Conservation (phyloP, 2,329 filamentous ascomycete species). For the Dendryphion nanum region DNA sequence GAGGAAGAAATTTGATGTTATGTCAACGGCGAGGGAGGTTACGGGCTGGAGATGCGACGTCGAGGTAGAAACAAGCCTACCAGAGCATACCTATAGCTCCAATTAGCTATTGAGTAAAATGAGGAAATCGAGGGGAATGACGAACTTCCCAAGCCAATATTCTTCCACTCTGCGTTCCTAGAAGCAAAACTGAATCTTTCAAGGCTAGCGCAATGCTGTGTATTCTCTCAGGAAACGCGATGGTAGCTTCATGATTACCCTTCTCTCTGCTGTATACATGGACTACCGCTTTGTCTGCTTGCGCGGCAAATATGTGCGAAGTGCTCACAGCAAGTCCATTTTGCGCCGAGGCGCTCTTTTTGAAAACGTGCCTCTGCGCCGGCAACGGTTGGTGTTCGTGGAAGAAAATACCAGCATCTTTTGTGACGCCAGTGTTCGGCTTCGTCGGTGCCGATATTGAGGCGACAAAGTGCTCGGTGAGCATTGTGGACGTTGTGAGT, state of each 20-base stretch:
- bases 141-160: constrained; percentile 90
- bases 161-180: constrained; percentile 83
- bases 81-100: constrained; percentile 63
- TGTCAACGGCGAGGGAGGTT: constrained; percentile 69
- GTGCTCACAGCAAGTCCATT: constrained; percentile 78
- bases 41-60: constrained; percentile 79
- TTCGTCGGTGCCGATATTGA: constrained; percentile 46
- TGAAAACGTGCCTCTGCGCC: constrained; percentile 75
- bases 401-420: constrained; percentile 85
- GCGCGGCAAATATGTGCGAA: constrained; percentile 86
- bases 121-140: no score
- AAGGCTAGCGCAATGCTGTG: constrained; percentile 71
- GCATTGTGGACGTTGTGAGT: constrained; percentile 39
- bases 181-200: constrained; percentile 64
- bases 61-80: constrained; percentile 71
- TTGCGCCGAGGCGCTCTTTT: constrained; percentile 81
- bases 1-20: constrained; percentile 70
- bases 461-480: constrained; percentile 51
- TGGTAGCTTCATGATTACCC: constrained; percentile 81
- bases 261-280: constrained; percentile 86
- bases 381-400: constrained; percentile 78
- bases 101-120: constrained; percentile 12
- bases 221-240: constrained; percentile 86
- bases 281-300: constrained; percentile 86
- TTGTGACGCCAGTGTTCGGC: constrained; percentile 50